A percentile compares a stretch with the other conserved stretches of the same genome.
Conservation (phyloP, 768 basidiomycete species). For the Trametes sanguinea region DNA sequence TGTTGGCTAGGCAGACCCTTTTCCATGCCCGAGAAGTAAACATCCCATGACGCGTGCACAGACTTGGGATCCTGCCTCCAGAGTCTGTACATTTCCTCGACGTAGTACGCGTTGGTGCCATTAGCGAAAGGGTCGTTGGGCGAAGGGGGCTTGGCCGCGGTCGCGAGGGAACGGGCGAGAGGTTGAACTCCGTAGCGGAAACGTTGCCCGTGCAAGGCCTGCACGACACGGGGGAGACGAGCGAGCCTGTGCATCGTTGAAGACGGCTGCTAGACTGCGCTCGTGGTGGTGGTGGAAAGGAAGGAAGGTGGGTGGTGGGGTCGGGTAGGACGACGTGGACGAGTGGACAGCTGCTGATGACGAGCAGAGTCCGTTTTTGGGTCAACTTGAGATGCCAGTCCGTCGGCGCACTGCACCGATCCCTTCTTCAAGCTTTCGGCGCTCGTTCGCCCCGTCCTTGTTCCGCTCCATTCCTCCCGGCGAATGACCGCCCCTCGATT, state of each 20-base stretch:
- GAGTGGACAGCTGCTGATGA: slow-evolving; percentile 20
- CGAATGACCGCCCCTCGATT: slow-evolving; percentile 1
- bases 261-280: slow-evolving; percentile 17
- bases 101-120: slow-evolving; percentile 93
- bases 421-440: slow-evolving; percentile 1
- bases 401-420: slow-evolving; percentile 17
- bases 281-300: slow-evolving; percentile 14
- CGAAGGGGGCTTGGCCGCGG: slow-evolving; percentile 55
- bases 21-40: slow-evolving; percentile 93
- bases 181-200: slow-evolving; percentile 23
- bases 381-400: neutral
- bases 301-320: slow-evolving; percentile 3
- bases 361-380: slow-evolving; percentile 19
- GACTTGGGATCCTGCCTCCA: slow-evolving; percentile 89
- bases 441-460: neutral
- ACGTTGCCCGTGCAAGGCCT: slow-evolving; percentile 19
- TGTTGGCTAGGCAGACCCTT: slow-evolving; percentile 76
- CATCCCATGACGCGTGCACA: slow-evolving; percentile 93
- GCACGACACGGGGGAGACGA: slow-evolving; percentile 24
- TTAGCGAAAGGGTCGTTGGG: slow-evolving; percentile 88
- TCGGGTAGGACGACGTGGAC: slow-evolving; percentile 15
- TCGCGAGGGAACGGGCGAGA: slow-evolving; percentile 45
- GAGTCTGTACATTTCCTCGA: slow-evolving; percentile 93
- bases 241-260: slow-evolving; percentile 24
- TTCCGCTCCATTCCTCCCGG: slow-evolving; percentile 2